phyloP scores from a whole-genome alignment of 768 basidiomycete genomes.

The Lactarius vividus region DNA sequence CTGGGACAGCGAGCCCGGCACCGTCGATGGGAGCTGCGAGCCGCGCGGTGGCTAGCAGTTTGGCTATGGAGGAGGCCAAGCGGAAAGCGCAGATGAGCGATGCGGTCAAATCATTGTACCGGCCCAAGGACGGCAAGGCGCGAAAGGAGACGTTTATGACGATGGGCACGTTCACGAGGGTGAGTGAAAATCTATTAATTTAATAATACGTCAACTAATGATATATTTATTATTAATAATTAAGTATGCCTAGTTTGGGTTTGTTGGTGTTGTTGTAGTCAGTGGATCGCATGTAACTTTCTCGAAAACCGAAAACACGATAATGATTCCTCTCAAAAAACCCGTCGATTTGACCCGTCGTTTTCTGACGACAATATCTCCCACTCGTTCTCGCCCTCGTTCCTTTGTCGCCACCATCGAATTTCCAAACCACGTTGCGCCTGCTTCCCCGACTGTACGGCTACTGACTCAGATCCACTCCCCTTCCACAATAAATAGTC shows the following conservation, averaged over 20 bases:
- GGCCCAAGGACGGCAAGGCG: slow-evolving; percentile 49
- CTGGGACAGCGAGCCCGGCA: slow-evolving; percentile 27
- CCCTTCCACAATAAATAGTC: slow-evolving; percentile 12
- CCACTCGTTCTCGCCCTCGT: not conserved
- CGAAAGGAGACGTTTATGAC: slow-evolving; percentile 90
- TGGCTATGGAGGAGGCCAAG: slow-evolving; percentile 80
- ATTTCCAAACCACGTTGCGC: slow-evolving; percentile 12
- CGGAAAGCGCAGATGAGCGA: slow-evolving; percentile 82
- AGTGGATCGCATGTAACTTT: not conserved
- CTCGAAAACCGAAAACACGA: not conserved
- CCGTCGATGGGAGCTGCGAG: slow-evolving; percentile 53
- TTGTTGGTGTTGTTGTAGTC: not conserved
- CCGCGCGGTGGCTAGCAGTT: slow-evolving; percentile 63
- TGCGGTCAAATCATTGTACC: slow-evolving; percentile 81
- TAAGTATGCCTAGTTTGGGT: slow-evolving; percentile 32
- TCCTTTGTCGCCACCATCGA: not conserved
- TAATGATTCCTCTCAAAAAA: not conserved
- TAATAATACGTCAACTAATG: not conserved
- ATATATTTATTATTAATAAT: not conserved
- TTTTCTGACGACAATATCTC: slow-evolving; percentile 3
- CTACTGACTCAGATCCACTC: not conserved
- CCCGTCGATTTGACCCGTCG: not conserved
- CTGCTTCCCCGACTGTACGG: slow-evolving; percentile 6
- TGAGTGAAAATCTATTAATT: slow-evolving; percentile 40
- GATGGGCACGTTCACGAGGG: slow-evolving; percentile 87